These are phyloP conservation scores for Rhododendron ovatum DNA, from an alignment of 148 eudicot species.

Conservation along the genomic window DNA sequence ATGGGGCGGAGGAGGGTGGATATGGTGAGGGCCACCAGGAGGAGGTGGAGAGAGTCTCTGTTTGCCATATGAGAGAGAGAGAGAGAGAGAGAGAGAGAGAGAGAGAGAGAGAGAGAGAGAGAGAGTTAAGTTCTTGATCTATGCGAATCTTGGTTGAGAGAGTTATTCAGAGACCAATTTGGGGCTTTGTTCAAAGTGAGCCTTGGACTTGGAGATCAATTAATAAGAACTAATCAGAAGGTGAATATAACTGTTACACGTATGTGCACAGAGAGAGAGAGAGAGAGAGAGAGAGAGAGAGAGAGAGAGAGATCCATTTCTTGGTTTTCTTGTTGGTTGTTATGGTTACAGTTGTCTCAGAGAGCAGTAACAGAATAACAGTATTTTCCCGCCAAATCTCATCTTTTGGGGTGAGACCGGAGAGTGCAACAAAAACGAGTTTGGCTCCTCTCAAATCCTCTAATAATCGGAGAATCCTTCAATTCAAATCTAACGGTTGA, in stretches of 20 bases:
- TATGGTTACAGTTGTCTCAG: background rate
- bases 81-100: background rate
- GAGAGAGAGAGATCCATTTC: background rate
- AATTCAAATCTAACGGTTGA: too few species aligned
- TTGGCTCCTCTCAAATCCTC: too few species aligned
- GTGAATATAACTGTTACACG: background rate
- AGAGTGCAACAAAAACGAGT: background rate
- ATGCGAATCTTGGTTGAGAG: too few species aligned
- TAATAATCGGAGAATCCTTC: too few species aligned
- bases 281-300: background rate
- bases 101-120: constrained; percentile 3
- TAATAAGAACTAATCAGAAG: background rate
- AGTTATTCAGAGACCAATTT: too few species aligned
- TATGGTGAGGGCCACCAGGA: background rate
- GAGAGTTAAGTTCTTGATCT: background rate
- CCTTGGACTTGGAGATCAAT: background rate
- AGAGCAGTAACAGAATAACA: background rate
- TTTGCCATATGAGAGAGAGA: background rate
- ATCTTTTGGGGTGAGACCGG: background rate
- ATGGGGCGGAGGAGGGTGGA: constrained; percentile 14
- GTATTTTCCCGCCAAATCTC: constrained; percentile 1
- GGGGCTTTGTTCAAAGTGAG: background rate
- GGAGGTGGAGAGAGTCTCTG: constrained; percentile 2
- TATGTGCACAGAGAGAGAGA: background rate
- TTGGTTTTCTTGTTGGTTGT: background rate